Base-by-base conservation (phyloP, 495 filamentous ascomycete species). In the Penicillium soppii region DNA sequence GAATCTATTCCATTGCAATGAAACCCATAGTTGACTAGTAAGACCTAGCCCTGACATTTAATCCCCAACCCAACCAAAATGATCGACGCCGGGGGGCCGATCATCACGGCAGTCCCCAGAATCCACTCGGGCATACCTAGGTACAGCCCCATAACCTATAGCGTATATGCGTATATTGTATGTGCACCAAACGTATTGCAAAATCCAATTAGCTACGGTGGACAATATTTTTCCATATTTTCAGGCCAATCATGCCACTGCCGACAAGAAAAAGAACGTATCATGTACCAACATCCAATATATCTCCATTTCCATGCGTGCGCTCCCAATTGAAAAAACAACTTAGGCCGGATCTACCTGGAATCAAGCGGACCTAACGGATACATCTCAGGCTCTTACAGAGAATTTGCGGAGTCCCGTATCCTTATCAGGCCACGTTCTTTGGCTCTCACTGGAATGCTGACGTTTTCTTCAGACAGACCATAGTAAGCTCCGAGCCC, bases 71-170 rank as follows among this genome's bases (percentile, higher is more conserved):
- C 26, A 7, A 43, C 23, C 25, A 35, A 33, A 17, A 42, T n/a
- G 52, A 54, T 54, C 52, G 52, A 43, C 52, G 17, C 20, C 29
- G 13, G 23, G 17, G 12, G n/a, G 52, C 21, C 29, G 44, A 49
- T 49, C 51, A 43, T 36, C 39, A 19, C 51, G 21, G 36, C 10
- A 25, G n/a, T 47, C 44, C 32, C 32, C 44, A 47, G 44, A 37
- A 16, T 36, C 29, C 8, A 35, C 26, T 8, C 15, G 13, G 42
- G 3, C 26, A 27, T 9, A 4, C 9, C 5, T 4, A 27, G 25
- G 9, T 5, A 23, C 13, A 30, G 19, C 20, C 13, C 43, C 43
- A 46, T 33, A 8, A 4, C 17, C n/a, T 21, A 36, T 15, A 47
- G n/a, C n/a, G n/a, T n/a, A n/a, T n/a, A n/a, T n/a, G n/a, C n/a